phyloP scores from a whole-genome alignment of 129 eudicot genomes.

The Chrysanthemum seticuspe region DNA sequence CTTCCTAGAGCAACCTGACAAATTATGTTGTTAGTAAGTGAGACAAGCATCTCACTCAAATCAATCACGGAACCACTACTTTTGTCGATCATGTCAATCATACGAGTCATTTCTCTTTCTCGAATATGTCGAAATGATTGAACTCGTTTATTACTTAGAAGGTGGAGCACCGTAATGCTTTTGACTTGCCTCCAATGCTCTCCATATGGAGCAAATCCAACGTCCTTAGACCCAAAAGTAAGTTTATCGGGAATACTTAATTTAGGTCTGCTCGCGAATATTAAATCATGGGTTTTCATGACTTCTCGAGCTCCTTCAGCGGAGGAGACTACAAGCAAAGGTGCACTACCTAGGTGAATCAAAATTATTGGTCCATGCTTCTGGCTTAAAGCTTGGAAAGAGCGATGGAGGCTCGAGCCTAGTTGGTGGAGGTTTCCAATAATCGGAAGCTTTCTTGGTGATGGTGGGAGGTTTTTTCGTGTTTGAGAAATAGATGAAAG shows the following conservation, averaged over 20 bases:
- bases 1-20: conserved; percentile 38
- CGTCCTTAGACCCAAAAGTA: conserved; percentile 24
- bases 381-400: conserved; percentile 26
- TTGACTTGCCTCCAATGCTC: conserved; percentile 43
- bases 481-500: conserved; percentile 9
- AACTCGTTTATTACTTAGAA: conserved; percentile 35
- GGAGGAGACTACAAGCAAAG: conserved; percentile 9
- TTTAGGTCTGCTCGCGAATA: conserved; percentile 32
- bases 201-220: conserved; percentile 21
- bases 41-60: conserved; percentile 27
- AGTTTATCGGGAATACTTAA: conserved; percentile 11
- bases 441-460: conserved; percentile 44
- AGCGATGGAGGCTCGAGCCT: conserved; percentile 32
- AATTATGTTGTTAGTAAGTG: conserved; percentile 29
- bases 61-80: conserved; percentile 14
- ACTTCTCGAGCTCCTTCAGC: conserved; percentile 14
- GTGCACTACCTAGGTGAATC: conserved; percentile 30
- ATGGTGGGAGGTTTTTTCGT: conserved; percentile 28
- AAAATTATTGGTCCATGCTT: conserved; percentile 40
- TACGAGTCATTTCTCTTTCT: conserved; percentile 26
- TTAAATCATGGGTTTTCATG: conserved; percentile 43
- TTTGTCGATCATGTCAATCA: conserved; percentile 26
- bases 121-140: conserved; percentile 25
- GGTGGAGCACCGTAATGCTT: conserved; percentile 28
- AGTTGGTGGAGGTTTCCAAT: conserved; percentile 50